These are phyloP conservation scores for Porphyrellus cyaneotinctus DNA, from an alignment of 768 basidiomycete species.

Conservation along the genomic window DNA sequence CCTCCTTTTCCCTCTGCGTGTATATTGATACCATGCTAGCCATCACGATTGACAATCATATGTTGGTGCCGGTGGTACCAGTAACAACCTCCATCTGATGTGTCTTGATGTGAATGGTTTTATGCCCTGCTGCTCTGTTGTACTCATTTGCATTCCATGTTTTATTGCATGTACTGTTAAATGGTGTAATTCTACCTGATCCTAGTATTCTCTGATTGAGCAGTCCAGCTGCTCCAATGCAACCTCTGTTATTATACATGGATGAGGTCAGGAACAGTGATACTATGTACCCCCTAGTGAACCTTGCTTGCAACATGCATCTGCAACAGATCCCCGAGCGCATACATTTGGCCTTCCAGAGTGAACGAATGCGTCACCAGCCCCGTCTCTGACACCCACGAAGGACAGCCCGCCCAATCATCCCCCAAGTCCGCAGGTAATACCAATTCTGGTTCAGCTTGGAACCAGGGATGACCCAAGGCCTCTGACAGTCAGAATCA, in stretches of 20 bases:
- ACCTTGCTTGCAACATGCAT: neutral
- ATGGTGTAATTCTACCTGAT: no score
- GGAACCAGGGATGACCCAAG: slow-evolving; percentile 58
- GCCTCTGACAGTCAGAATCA: slow-evolving; percentile 51
- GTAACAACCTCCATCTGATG: no score
- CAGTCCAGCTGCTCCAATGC: no score
- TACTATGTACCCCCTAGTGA: no score
- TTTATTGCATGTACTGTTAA: neutral
- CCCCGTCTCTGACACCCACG: neutral
- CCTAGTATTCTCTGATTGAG: no score
- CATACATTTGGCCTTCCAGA: slow-evolving; percentile 20
- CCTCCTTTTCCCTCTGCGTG: fast-evolving
- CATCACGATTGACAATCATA: slow-evolving; percentile 78
- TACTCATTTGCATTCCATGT: neutral
- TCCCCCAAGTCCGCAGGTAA: slow-evolving; percentile 41
- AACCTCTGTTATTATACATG: no score
- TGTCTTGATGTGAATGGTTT: neutral
- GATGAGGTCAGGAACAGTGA: no score
- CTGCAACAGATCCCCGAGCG: slow-evolving; percentile 24
- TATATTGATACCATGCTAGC: slow-evolving; percentile 37
- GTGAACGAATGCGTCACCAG: neutral
- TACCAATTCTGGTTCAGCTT: slow-evolving; percentile 34
- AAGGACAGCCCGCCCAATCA: slow-evolving; percentile 1
- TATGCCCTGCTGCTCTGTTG: neutral
- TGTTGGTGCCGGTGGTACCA: no score